Conservation (phyloP, 2,329 filamentous ascomycete genomes). For the Colletotrichum sp. region DNA sequence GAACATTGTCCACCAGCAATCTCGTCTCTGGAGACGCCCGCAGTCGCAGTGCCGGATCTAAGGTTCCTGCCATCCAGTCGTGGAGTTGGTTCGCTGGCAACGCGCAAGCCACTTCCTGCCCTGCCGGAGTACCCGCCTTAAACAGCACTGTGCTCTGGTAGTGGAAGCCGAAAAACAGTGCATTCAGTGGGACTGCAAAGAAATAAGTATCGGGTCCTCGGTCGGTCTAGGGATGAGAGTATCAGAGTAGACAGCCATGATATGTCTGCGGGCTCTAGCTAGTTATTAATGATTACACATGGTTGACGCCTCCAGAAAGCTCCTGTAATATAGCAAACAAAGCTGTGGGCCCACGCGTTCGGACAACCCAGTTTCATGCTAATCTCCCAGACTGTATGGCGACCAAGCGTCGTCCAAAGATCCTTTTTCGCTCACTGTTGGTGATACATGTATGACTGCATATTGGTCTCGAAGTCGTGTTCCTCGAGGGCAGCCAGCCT, state of each 20-base stretch:
- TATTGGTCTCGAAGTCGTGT: slow-evolving; percentile 53
- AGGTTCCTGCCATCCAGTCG: slow-evolving; percentile 6
- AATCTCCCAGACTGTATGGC: not conserved
- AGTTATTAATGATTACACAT: slow-evolving; percentile 16
- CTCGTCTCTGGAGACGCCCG: not conserved
- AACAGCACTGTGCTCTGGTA: not conserved
- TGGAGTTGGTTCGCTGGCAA: not conserved
- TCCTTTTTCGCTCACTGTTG: slow-evolving; percentile 16
- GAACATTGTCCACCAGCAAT: not conserved
- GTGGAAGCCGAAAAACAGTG: not conserved
- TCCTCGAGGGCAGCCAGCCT: slow-evolving; percentile 72
- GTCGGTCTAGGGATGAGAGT: not conserved
- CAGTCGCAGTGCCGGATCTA: not conserved
- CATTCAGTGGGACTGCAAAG: not conserved
- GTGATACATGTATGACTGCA: slow-evolving; percentile 36
- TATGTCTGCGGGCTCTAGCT: slow-evolving; percentile 13
- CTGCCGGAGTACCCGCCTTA: slow-evolving; percentile 38
- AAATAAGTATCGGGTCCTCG: not conserved
- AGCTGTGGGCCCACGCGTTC: not conserved
- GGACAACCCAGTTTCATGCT: not conserved
- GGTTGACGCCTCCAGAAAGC: slow-evolving; percentile 11
- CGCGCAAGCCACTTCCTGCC: slow-evolving; percentile 48
- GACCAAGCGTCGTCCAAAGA: not conserved
- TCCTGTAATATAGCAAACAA: slow-evolving; percentile 18
- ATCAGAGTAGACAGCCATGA: not conserved